Conservation (phyloP, 345 rosid species). For the Boechera retrofracta region DNA sequence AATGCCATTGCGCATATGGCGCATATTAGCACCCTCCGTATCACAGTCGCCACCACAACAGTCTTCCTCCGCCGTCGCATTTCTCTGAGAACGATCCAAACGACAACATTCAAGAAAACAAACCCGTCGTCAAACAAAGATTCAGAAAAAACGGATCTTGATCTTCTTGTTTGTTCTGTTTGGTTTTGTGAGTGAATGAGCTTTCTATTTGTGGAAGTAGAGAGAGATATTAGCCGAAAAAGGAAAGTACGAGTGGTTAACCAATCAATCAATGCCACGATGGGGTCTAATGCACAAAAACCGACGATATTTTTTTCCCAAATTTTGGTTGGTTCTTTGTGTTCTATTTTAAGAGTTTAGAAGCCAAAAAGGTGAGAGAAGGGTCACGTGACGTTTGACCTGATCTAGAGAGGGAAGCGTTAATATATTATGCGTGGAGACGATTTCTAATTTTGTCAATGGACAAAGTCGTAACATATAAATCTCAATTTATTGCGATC, state of each 20-base stretch:
- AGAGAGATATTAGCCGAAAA: slow-evolving; percentile 26
- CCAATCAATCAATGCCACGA: slow-evolving; percentile 11
- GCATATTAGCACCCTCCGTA: slow-evolving; percentile 62
- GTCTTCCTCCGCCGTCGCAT: slow-evolving; percentile 56
- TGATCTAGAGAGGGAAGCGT: slow-evolving; percentile 24
- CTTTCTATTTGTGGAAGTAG: slow-evolving; percentile 30
- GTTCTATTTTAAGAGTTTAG: slow-evolving; percentile 32
- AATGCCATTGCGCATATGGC: slow-evolving; percentile 64
- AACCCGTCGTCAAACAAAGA: background rate
- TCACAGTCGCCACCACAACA: slow-evolving; percentile 44
- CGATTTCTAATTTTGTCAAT: slow-evolving; percentile 7
- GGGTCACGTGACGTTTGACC: slow-evolving; percentile 44
- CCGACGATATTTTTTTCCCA: background rate
- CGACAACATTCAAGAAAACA: slow-evolving; percentile 18
- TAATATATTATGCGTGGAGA: background rate
- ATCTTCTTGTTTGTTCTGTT: slow-evolving; percentile 12
- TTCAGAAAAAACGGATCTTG: slow-evolving; percentile 38
- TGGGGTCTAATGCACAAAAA: slow-evolving; percentile 7
- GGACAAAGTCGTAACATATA: background rate
- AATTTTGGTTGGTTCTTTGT: slow-evolving; percentile 23
- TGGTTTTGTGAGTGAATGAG: slow-evolving; percentile 20
- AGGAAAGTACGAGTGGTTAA: slow-evolving; percentile 32
- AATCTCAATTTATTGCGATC: background rate
- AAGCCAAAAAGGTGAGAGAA: slow-evolving; percentile 28
- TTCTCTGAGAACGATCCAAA: slow-evolving; percentile 24